These are phyloP conservation scores for Talaromyces sp. DNA, from an alignment of 2,329 filamentous ascomycete genomes.

Conservation along the genomic window DNA sequence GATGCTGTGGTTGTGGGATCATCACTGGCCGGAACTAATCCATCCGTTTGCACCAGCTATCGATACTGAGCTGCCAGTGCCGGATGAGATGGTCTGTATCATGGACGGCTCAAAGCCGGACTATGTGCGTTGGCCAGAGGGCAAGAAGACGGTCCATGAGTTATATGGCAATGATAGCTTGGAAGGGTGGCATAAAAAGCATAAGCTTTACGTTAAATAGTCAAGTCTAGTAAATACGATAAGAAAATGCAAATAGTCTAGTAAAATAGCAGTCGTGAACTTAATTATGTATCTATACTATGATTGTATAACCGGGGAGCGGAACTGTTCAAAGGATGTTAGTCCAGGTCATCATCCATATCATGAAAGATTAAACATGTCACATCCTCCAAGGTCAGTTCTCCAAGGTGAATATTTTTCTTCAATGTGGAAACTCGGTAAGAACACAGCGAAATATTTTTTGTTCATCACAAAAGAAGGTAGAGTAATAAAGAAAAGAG, in stretches of 20 bases:
- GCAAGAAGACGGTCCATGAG: slow-evolving; percentile 41
- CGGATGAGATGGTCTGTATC: slow-evolving; percentile 46
- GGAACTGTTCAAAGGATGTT: slow-evolving; percentile 13
- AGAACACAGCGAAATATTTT: slow-evolving; percentile 61
- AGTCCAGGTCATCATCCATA: slow-evolving; percentile 14
- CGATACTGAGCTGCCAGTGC: slow-evolving; percentile 42
- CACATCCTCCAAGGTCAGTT: slow-evolving; percentile 45
- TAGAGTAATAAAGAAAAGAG: not conserved
- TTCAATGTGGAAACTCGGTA: slow-evolving; percentile 56
- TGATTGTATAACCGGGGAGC: not conserved
- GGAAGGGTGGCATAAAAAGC: slow-evolving; percentile 45
- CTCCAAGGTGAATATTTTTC: slow-evolving; percentile 61
- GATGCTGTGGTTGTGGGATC: slow-evolving; percentile 47
- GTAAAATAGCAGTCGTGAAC: not conserved
- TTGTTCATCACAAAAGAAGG: slow-evolving; percentile 49
- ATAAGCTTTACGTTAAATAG: slow-evolving; percentile 32
- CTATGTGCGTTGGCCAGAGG: slow-evolving; percentile 47
- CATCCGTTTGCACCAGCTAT: slow-evolving; percentile 49
- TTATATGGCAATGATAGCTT: slow-evolving; percentile 36
- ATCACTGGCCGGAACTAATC: slow-evolving; percentile 45
- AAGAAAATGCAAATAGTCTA: not conserved
- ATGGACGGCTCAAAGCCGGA: slow-evolving; percentile 40
- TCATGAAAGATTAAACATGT: not conserved
- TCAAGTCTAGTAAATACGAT: not conserved
- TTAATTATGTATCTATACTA: not conserved